phyloP scores from a whole-genome alignment of 2,329 filamentous ascomycete species.

The Fusarium sp. region DNA sequence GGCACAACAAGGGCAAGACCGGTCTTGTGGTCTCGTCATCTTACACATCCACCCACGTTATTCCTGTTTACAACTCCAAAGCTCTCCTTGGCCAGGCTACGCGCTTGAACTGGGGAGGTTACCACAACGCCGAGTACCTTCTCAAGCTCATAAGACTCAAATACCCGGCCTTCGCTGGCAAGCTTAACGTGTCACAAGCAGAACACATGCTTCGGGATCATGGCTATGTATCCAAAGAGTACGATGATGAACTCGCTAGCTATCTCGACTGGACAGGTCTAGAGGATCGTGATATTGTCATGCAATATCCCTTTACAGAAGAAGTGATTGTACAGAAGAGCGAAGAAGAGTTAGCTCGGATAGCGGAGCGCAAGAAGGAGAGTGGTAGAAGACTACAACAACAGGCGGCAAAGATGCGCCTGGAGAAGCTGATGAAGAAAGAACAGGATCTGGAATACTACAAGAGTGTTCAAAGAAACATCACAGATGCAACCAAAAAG shows the following conservation, averaged over 20 bases:
- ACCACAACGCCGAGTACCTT: constrained; percentile 90
- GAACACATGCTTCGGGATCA: constrained; percentile 90
- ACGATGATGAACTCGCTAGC: constrained; percentile 79
- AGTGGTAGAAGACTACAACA: constrained; percentile 92
- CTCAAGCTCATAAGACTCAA: constrained; percentile 90
- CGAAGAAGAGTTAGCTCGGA: constrained; percentile 89
- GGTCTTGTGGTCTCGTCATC: constrained; percentile 93
- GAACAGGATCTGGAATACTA: constrained; percentile 96
- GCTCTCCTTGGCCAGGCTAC: constrained; percentile 87
- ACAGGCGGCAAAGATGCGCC: constrained; percentile 95
- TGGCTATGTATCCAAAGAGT: constrained; percentile 89
- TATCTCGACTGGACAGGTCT: constrained; percentile 93
- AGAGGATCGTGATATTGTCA: constrained; percentile 87
- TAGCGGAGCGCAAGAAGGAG: constrained; percentile 95
- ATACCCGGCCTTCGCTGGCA: constrained; percentile 89
- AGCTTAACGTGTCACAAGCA: constrained; percentile 86
- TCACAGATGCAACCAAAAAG: constrained; percentile 87
- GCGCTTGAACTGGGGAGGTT: constrained; percentile 93
- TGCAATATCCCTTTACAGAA: constrained; percentile 95
- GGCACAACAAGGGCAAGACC: constrained; percentile 88
- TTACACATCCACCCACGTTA: constrained; percentile 93
- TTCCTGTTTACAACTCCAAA: constrained; percentile 90
- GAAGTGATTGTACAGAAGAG: constrained; percentile 92
- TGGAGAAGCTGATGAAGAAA: constrained; percentile 95
- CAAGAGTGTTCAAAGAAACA: constrained; percentile 80